Conservation (phyloP, 2,329 filamentous ascomycete species). For the Pseudonectria buxi region DNA sequence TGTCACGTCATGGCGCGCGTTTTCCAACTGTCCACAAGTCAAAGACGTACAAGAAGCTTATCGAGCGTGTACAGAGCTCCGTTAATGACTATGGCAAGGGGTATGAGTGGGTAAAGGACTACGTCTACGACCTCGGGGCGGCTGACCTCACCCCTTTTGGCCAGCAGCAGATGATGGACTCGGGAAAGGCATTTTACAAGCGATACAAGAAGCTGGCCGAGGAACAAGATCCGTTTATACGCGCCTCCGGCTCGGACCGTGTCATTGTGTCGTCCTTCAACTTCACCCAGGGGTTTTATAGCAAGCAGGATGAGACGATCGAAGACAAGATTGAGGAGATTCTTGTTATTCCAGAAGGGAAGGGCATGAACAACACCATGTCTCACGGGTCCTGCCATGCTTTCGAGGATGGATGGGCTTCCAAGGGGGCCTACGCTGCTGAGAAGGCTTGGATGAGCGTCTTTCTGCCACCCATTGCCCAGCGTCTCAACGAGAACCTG, state of each 20-base stretch:
- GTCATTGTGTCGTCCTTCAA: constrained; percentile 69
- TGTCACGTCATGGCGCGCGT: constrained; percentile 79
- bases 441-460: constrained; percentile 52
- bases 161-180: constrained; percentile 62
- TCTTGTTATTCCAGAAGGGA: constrained; percentile 62
- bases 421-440: constrained; percentile 40
- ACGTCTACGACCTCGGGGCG: constrained; percentile 62
- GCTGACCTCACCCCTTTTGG: constrained; percentile 65
- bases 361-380: constrained; percentile 71
- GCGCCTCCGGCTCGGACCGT: constrained; percentile 62
- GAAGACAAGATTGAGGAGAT: constrained; percentile 48
- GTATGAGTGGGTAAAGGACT: constrained; percentile 65
- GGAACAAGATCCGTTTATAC: constrained; percentile 58
- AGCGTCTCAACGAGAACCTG: constrained; percentile 62
- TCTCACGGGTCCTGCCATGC: constrained; percentile 63
- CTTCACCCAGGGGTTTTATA: constrained; percentile 69
- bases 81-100: constrained; percentile 52
- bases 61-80: constrained; percentile 57
- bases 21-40: constrained; percentile 70
- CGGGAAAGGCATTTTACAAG: constrained; percentile 67
- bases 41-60: constrained; percentile 52
- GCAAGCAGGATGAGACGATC: constrained; percentile 27
- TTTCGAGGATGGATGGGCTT: constrained; percentile 57
- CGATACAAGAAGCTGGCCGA: constrained; percentile 61
- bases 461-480: constrained; percentile 62